Evolutionary conservation across 108 stramenopile genomes (phyloP).

Genomic region (Cylindrotheca fusiformis): DNA sequence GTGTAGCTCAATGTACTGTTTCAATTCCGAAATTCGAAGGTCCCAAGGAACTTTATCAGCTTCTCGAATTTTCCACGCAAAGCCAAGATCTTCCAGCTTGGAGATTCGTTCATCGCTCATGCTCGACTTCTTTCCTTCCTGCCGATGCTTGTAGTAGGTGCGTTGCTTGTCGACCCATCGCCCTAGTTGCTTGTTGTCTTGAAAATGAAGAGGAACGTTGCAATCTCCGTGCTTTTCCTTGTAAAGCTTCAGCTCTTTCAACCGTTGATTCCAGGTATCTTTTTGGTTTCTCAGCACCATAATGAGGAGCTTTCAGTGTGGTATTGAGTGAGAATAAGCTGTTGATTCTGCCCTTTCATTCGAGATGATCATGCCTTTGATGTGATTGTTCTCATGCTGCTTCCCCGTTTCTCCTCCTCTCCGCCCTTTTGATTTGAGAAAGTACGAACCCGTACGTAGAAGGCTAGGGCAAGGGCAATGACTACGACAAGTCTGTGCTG

Average conservation of each 20-base stretch:
- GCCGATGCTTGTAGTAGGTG: not conserved
- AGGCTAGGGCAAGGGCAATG: too few species aligned
- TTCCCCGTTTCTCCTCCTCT: too few species aligned
- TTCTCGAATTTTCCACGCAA: slow-evolving; percentile 32
- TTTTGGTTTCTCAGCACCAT: slow-evolving; percentile 12
- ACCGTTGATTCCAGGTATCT: slow-evolving; percentile 52
- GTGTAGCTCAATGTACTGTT: slow-evolving; percentile 38
- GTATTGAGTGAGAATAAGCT: too few species aligned
- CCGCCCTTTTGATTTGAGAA: too few species aligned
- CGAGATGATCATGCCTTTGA: too few species aligned
- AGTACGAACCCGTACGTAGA: too few species aligned
- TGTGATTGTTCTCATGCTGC: too few species aligned
- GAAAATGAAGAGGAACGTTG: not conserved
- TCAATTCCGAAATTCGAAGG: slow-evolving; percentile 35
- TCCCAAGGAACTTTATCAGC: slow-evolving; percentile 52
- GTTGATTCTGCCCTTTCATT: too few species aligned
- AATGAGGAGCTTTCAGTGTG: too few species aligned
- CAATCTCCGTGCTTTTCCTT: slow-evolving; percentile 51
- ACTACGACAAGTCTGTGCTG: too few species aligned
- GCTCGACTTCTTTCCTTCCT: slow-evolving; percentile 3
- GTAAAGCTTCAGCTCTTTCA: slow-evolving; percentile 43
- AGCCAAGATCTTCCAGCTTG: slow-evolving; percentile 21
- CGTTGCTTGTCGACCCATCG: slow-evolving; percentile 8
- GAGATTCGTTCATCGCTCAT: slow-evolving; percentile 20
- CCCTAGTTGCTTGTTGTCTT: slow-evolving; percentile 1